These are phyloP conservation scores for Huiozyma naganishii DNA, from an alignment of 805 yeast genomes.

Conservation along the genomic window DNA sequence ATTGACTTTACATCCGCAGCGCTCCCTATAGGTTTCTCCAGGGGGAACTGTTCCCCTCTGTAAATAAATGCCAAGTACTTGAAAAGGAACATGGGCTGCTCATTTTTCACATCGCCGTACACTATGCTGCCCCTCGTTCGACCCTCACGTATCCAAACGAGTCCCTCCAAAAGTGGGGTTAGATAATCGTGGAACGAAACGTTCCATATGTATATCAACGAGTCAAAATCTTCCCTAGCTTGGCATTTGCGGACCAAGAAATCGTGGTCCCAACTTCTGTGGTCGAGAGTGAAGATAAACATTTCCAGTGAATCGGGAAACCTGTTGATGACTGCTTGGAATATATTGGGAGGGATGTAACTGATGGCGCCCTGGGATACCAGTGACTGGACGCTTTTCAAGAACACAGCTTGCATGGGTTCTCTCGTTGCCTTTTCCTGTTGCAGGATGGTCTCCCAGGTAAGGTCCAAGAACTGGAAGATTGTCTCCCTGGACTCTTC, in stretches of 20 bases:
- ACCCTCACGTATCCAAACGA: constrained; percentile 17
- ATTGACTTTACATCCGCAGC: constrained; percentile 12
- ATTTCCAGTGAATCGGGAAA: constrained; percentile 47
- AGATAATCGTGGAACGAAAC: constrained; percentile 55
- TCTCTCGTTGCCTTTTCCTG: background rate
- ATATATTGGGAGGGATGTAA: constrained; percentile 49
- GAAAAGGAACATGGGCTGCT: constrained; percentile 28
- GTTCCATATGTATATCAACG: constrained; percentile 64
- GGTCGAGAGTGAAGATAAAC: constrained; percentile 57
- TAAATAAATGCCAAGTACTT: constrained; percentile 58
- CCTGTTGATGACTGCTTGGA: constrained; percentile 40
- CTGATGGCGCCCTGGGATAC: constrained; percentile 17
- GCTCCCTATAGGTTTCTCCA: constrained; percentile 35
- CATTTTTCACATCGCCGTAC: background rate
- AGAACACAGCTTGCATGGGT: background rate
- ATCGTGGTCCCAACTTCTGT: constrained; percentile 65
- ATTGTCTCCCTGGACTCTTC: background rate
- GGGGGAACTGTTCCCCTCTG: constrained; percentile 80
- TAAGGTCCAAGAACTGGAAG: constrained; percentile 1
- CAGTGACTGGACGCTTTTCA: background rate
- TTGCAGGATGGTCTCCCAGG: constrained; percentile 6
- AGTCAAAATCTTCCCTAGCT: constrained; percentile 45
- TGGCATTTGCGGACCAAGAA: constrained; percentile 55
- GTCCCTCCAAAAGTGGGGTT: constrained; percentile 58
- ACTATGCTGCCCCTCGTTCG: constrained; percentile 1